phyloP scores from a whole-genome alignment of 1,284 basidiomycete genomes.

The Austropuccinia psidii region DNA sequence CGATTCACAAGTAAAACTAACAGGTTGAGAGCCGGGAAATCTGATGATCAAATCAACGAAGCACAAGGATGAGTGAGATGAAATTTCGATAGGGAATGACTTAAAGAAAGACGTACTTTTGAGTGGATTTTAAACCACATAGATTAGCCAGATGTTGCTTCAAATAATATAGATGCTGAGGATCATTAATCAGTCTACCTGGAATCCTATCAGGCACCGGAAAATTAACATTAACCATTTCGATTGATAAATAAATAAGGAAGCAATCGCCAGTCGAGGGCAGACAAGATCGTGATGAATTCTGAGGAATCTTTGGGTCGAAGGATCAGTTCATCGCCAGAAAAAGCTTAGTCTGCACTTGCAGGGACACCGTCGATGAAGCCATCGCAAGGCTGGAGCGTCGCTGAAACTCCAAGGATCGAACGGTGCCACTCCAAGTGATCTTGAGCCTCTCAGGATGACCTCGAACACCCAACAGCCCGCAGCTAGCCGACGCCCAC shows the following conservation, averaged over 20 bases:
- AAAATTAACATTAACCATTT: slow-evolving; percentile 32
- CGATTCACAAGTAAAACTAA: slow-evolving; percentile 68
- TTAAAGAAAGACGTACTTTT: not conserved
- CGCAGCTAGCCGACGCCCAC: no score
- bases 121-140: slow-evolving; percentile 11
- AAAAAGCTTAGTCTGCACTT: no score
- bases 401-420: no score
- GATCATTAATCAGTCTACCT: slow-evolving; percentile 18
- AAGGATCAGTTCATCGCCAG: no score
- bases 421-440: no score
- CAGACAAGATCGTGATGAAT: not conserved
- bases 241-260: not conserved
- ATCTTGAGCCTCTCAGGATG: no score
- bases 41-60: slow-evolving; percentile 49
- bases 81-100: not conserved
- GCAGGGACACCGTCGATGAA: no score
- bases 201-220: slow-evolving; percentile 32
- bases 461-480: no score
- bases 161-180: slow-evolving; percentile 13
- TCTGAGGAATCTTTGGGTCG: no score
- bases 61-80: not conserved
- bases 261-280: not conserved
- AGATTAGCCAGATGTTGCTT: slow-evolving; percentile 29
- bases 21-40: slow-evolving; percentile 87
- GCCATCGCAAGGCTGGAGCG: no score